A percentile compares a stretch with the other conserved stretches of the same genome.
These are phyloP conservation scores for Rhodotorula paludigena DNA, from an alignment of 768 basidiomycete genomes.

Conservation along the genomic window DNA sequence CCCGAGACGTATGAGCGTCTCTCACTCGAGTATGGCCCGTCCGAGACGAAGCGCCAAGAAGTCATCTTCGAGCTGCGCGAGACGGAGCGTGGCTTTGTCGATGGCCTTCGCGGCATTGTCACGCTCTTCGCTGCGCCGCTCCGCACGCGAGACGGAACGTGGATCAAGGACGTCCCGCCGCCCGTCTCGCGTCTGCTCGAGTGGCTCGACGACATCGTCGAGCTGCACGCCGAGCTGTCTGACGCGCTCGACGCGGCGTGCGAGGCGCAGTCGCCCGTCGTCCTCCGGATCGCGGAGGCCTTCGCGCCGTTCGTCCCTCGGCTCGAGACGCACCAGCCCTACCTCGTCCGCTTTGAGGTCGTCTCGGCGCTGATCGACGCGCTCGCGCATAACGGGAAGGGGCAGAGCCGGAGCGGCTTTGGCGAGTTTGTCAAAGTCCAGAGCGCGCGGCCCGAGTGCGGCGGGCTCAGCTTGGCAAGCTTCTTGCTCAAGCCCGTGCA, in stretches of 20 bases:
- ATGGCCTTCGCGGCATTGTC: slow-evolving; percentile 61
- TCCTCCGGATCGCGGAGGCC: slow-evolving; percentile 58
- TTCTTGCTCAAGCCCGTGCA: slow-evolving; percentile 72
- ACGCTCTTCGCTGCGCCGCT: slow-evolving; percentile 72
- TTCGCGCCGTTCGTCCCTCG: slow-evolving; percentile 61
- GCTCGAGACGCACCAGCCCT: slow-evolving; percentile 80
- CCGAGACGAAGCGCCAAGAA: slow-evolving; percentile 62
- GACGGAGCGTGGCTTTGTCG: slow-evolving; percentile 66
- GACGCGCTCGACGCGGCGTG: slow-evolving; percentile 52
- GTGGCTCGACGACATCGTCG: slow-evolving; percentile 80
- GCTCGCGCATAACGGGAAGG: too few relatives aligned
- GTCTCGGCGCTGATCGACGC: slow-evolving; percentile 57
- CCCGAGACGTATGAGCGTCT: slow-evolving; percentile 48
- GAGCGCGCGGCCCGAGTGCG: slow-evolving; percentile 53
- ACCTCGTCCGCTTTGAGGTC: slow-evolving; percentile 66
- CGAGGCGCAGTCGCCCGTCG: slow-evolving; percentile 49
- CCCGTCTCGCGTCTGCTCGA: slow-evolving; percentile 70
- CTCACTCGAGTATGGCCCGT: slow-evolving; percentile 50
- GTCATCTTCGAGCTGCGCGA: slow-evolving; percentile 64
- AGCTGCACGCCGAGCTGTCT: slow-evolving; percentile 65
- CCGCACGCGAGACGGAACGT: slow-evolving; percentile 63
- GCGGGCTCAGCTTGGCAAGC: slow-evolving; percentile 61
- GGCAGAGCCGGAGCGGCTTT: slow-evolving; percentile 60
- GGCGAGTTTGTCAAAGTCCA: slow-evolving; percentile 73
- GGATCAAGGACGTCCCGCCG: slow-evolving; percentile 73